A percentile compares a stretch with the other conserved stretches of the same genome.
These are phyloP conservation scores for Pyrrhoderma lamaoense DNA, from an alignment of 1,284 basidiomycete genomes.

Conservation along the genomic window DNA sequence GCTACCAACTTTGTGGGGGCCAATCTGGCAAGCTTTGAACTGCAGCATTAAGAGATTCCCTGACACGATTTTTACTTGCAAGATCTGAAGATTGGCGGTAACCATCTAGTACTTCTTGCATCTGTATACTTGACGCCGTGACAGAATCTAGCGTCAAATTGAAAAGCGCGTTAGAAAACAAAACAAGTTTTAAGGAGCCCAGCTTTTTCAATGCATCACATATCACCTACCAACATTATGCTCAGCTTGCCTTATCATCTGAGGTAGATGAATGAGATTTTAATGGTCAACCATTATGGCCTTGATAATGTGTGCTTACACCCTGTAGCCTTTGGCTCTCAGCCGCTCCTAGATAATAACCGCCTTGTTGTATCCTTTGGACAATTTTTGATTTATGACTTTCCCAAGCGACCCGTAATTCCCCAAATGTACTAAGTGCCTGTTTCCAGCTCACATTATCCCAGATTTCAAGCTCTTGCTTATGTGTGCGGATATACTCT, in stretches of 20 bases:
- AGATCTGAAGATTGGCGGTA: conserved; percentile 52
- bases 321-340: conserved; percentile 42
- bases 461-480: conserved; percentile 50
- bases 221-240: conserved; percentile 37
- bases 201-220: background rate
- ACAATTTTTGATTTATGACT: conserved; percentile 38
- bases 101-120: conserved; percentile 48
- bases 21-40: conserved; percentile 49
- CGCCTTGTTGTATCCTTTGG: conserved; percentile 30
- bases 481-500: conserved; percentile 48
- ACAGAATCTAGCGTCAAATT: conserved; percentile 37
- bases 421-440: conserved; percentile 42
- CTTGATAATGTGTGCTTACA: conserved; percentile 28
- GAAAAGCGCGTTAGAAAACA: background rate
- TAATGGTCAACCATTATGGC: background rate
- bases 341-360: conserved; percentile 31
- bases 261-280: conserved; percentile 5
- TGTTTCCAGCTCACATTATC: conserved; percentile 53
- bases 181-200: background rate
- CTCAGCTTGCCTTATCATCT: conserved; percentile 48
- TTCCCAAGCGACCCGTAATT: conserved; percentile 47
- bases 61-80: conserved; percentile 49
- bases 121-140: conserved; percentile 49
- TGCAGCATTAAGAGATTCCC: conserved; percentile 55
- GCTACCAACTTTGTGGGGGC: conserved; percentile 31